Conservation (phyloP, 73 alveolate genomes). For the Paramecium sonneborni region DNA sequence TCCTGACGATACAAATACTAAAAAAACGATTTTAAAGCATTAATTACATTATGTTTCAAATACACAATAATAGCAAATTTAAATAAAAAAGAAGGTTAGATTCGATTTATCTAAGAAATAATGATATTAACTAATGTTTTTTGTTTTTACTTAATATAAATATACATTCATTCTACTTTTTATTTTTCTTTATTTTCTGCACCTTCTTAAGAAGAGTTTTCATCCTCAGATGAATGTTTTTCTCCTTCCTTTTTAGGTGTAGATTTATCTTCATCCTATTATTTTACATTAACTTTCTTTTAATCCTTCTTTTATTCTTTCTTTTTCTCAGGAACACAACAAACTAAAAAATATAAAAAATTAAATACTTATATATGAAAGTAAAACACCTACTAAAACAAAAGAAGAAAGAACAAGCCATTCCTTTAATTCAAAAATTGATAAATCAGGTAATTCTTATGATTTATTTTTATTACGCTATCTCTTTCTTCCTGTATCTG, state of each 20-base stretch:
- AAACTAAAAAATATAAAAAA: background rate
- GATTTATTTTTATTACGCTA: background rate
- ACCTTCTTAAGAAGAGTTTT: background rate
- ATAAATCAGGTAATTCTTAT: background rate
- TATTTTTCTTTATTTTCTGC: background rate
- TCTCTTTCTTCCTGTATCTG: background rate
- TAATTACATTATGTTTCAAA: background rate
- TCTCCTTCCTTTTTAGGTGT: background rate
- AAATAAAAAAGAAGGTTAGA: background rate
- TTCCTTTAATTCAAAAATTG: slow-evolving; percentile 3
- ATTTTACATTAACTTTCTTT: background rate
- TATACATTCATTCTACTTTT: background rate
- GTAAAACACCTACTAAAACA: slow-evolving; percentile 26
- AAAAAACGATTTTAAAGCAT: background rate
- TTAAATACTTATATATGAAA: background rate
- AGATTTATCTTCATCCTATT: background rate
- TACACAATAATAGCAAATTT: background rate
- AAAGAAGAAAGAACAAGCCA: background rate
- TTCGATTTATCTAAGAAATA: slow-evolving; percentile 12
- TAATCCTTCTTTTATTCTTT: background rate
- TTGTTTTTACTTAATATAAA: background rate
- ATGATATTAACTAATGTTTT: background rate
- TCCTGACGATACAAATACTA: slow-evolving; percentile 5
- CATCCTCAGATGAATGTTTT: background rate
- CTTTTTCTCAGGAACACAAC: slow-evolving; percentile 3